Conservation (phyloP, 495 filamentous ascomycete genomes). For the Penicillium mononematosum region DNA sequence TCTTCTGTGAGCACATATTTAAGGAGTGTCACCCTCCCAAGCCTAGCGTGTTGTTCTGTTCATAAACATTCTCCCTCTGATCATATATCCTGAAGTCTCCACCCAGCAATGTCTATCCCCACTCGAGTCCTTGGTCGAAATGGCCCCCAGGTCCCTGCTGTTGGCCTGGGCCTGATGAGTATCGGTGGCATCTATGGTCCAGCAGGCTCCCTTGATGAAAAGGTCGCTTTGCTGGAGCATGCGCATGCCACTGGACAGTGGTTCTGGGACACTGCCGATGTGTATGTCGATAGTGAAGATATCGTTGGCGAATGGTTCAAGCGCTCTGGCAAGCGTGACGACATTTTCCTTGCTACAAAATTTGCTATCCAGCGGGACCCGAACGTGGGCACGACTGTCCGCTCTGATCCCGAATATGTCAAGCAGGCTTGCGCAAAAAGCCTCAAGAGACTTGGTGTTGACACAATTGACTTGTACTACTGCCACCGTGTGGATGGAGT, state of each 20-base stretch:
- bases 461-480: slow-evolving; percentile 63
- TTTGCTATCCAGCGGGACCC: slow-evolving; percentile 41
- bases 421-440: slow-evolving; percentile 51
- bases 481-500: slow-evolving; percentile 38
- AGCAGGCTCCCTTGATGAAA: slow-evolving; percentile 34
- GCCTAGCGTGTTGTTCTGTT: no score
- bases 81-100: no score
- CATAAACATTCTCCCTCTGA: no score
- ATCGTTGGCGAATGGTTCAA: slow-evolving; percentile 59
- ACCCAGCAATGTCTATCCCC: slow-evolving; percentile 15
- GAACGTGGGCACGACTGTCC: slow-evolving; percentile 21
- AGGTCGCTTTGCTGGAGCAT: slow-evolving; percentile 38
- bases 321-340: slow-evolving; percentile 50
- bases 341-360: slow-evolving; percentile 60
- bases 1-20: no score
- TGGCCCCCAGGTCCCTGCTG: slow-evolving; percentile 52
- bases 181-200: slow-evolving; percentile 49
- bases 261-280: slow-evolving; percentile 61
- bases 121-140: slow-evolving; percentile 46
- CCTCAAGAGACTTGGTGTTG: slow-evolving; percentile 50
- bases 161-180: slow-evolving; percentile 58
- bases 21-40: no score
- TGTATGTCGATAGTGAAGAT: slow-evolving; percentile 45
- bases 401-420: slow-evolving; percentile 55
- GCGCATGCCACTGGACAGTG: slow-evolving; percentile 53